Conservation (phyloP, 768 basidiomycete species). For the Dioszegia hungarica region DNA sequence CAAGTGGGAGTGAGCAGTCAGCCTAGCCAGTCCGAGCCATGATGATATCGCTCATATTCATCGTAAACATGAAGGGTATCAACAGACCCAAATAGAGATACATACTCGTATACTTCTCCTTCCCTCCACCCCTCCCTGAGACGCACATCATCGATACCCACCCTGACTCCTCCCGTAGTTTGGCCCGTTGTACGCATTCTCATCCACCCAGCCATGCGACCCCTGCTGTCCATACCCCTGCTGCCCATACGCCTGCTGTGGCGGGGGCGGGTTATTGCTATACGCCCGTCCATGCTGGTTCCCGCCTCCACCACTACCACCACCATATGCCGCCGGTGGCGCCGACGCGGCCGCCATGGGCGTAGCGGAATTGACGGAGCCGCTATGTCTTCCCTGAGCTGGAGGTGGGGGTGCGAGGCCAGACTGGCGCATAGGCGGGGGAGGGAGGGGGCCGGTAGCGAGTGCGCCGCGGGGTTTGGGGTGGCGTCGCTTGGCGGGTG, state of each 20-base stretch:
- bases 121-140: no score
- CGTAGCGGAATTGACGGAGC: slow-evolving; percentile 13
- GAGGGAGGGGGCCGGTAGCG: slow-evolving; percentile 9
- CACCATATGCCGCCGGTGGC: no score
- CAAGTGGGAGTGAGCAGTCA: no score
- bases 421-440: slow-evolving; percentile 15
- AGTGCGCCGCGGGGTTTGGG: background rate
- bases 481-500: background rate
- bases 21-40: no score
- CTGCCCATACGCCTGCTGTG: background rate
- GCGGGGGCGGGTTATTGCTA: background rate
- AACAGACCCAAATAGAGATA: background rate
- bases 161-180: slow-evolving; percentile 19
- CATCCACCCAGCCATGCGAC: slow-evolving; percentile 28
- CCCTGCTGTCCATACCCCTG: slow-evolving; percentile 1
- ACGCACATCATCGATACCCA: no score
- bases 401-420: background rate
- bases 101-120: background rate
- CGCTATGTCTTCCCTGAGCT: slow-evolving; percentile 14
- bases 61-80: background rate
- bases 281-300: slow-evolving; percentile 1
- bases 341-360: slow-evolving; percentile 13
- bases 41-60: background rate
- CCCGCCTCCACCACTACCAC: background rate
- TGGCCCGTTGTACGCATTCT: slow-evolving; percentile 31